A percentile compares a stretch with the other conserved stretches of the same genome.
These are phyloP conservation scores for Floccularia luteovirens DNA, from an alignment of 768 basidiomycete species.

Conservation along the genomic window DNA sequence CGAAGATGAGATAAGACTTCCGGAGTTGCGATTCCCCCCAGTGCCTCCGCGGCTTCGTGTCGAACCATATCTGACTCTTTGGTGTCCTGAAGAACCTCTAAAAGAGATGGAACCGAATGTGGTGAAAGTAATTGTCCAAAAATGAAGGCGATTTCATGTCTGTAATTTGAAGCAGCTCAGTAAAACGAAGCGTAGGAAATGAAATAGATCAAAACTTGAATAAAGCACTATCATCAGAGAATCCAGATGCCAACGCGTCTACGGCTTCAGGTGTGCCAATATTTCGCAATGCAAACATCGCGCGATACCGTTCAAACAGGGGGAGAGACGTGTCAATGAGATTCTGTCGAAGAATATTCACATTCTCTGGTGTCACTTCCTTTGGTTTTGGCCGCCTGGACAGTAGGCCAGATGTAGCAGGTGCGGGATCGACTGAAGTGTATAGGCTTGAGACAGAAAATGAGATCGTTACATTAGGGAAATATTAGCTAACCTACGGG, in stretches of 20 bases:
- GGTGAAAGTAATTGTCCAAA: conserved; percentile 92
- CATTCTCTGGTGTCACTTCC: conserved; percentile 36
- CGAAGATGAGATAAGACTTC: conserved; percentile 83
- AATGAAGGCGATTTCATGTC: conserved; percentile 97
- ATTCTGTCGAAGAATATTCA: conserved; percentile 47
- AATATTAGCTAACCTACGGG: conserved; percentile 39
- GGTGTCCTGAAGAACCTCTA: conserved; percentile 65
- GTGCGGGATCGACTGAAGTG: conserved; percentile 87
- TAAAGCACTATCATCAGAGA: conserved; percentile 79
- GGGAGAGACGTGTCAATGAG: conserved; percentile 62
- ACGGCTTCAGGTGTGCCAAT: conserved; percentile 83
- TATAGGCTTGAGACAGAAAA: too few relatives aligned
- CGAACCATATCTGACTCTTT: conserved; percentile 93
- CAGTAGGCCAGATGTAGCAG: conserved; percentile 61
- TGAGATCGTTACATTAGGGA: too few relatives aligned
- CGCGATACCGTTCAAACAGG: conserved; percentile 91
- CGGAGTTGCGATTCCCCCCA: conserved; percentile 94
- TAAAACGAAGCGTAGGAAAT: not conserved
- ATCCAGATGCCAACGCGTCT: conserved; percentile 86
- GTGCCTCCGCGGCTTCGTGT: conserved; percentile 96
- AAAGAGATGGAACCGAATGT: conserved; percentile 79
- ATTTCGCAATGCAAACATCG: conserved; percentile 97
- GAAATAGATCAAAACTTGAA: conserved; percentile 68
- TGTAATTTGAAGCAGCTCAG: conserved; percentile 17
- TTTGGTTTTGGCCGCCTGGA: conserved; percentile 43